Evolutionary conservation across 2,329 filamentous ascomycete genomes (phyloP), one percentile per base, ranked within the genome.

Genomic region (Fusarium aywerte): DNA sequence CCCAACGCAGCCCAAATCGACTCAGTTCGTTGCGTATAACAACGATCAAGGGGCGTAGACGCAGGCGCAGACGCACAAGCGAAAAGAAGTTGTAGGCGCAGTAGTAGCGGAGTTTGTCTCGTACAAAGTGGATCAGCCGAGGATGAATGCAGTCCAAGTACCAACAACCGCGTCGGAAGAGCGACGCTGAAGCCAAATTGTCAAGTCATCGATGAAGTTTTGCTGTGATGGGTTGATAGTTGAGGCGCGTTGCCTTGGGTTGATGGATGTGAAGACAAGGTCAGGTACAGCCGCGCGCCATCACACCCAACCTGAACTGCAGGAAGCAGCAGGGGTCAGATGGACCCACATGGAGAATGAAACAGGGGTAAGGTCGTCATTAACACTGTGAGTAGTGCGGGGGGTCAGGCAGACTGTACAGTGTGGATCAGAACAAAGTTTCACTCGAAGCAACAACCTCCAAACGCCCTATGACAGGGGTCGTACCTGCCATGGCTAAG

Each of bases 221-320:
- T 54, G 48, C 52, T 54, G 51, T 68, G 66, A 70, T 71, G 56
- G 60, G 60, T 66, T 60, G 57, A 58, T 59, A 58, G 57, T 60
- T 55, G 54, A 59, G 61, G 65, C 67, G 65, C 67, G 61, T 66
- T 67, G 62, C 12, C 45, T 35, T 36, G 31, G 8, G 23, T 15
- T 36, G 45, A 48, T 48, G 21, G n/a, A 68, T 72, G 44, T 58
- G 57, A 62, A 57, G 45, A 59, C 58, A 55, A 57, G 57, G 33
- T 21, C 32, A 64, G 51, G 70, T 62, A 72, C 70, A 72, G 69
- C 69, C 71, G 71, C 71, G 67, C 68, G 63, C 70, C 63, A 61
- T 57, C 58, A 69, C 55, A 53, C 57, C 49, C 60, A 63, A 63
- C 60, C 64, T 53, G 29, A 63, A 33, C 51, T 67, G 59, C 64